These are phyloP conservation scores for Coemansia sp. DNA, from an alignment of 192 early-diverging fungal genomes.

Conservation along the genomic window DNA sequence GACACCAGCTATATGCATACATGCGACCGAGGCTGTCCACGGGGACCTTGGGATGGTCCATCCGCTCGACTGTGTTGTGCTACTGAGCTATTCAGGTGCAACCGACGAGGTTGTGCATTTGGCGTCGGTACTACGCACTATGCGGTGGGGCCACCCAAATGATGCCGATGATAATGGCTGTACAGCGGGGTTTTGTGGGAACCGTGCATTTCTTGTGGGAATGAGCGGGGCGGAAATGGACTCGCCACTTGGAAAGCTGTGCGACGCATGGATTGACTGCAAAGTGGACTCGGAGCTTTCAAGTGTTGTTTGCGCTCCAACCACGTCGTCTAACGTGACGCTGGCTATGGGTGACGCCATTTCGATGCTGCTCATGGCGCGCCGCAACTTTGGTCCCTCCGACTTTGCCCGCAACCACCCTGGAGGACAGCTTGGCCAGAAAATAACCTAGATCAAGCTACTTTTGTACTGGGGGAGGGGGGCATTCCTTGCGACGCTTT, in stretches of 20 bases:
- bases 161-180: neutral
- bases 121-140: constrained; percentile 1
- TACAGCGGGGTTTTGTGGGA: neutral
- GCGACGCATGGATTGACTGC: constrained; percentile 45
- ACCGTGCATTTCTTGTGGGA: constrained; percentile 14
- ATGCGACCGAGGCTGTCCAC: constrained; percentile 45
- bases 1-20: constrained; percentile 27
- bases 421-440: constrained; percentile 28
- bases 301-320: constrained; percentile 28
- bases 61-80: constrained; percentile 29
- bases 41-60: constrained; percentile 37
- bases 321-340: constrained; percentile 28
- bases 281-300: constrained; percentile 28
- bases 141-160: neutral
- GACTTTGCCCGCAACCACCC: constrained; percentile 50
- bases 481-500: too few relatives aligned
- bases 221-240: constrained; percentile 19
- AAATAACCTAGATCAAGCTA: neutral
- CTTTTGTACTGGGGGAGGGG: too few relatives aligned
- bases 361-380: constrained; percentile 35
- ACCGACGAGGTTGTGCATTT: constrained; percentile 34
- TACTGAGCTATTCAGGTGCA: constrained; percentile 43
- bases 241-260: constrained; percentile 30
- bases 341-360: constrained; percentile 46
- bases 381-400: constrained; percentile 15